A percentile compares a stretch with the other conserved stretches of the same genome.
phyloP scores from a whole-genome alignment of 2,329 filamentous ascomycete genomes.

The Sporothrix sp. region DNA sequence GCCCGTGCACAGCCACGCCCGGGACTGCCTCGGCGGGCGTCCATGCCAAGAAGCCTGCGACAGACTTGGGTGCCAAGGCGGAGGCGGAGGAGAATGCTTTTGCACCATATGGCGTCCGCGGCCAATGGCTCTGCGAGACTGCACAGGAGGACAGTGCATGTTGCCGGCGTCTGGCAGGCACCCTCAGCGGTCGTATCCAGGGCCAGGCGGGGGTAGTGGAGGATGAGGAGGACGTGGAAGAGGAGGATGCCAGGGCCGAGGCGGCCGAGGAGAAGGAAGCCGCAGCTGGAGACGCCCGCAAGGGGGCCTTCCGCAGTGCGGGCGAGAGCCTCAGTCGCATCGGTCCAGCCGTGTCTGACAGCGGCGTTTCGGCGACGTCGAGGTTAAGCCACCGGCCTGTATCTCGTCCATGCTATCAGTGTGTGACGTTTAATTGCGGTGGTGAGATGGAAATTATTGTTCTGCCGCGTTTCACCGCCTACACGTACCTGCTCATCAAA shows the following conservation, averaged over 20 bases:
- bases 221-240: background rate
- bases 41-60: conserved; percentile 49
- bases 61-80: conserved; percentile 27
- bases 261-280: background rate
- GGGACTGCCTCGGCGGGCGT: conserved; percentile 33
- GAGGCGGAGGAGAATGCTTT: background rate
- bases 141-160: background rate
- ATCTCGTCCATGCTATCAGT: too few relatives aligned
- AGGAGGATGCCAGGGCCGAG: background rate
- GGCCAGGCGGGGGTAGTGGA: background rate
- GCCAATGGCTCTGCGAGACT: background rate
- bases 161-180: background rate
- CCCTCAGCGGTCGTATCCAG: background rate
- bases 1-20: conserved; percentile 61
- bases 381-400: too few relatives aligned
- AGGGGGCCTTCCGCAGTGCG: background rate
- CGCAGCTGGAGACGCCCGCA: background rate
- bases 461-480: too few relatives aligned
- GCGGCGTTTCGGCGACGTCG: too few relatives aligned
- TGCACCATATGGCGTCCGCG: conserved; percentile 18
- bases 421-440: too few relatives aligned
- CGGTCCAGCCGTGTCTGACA: too few relatives aligned
- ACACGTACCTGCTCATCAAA: too few relatives aligned
- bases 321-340: background rate
- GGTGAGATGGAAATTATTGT: too few relatives aligned